A percentile compares a stretch with the other conserved stretches of the same genome.
Conservation (phyloP, 176 grass and related monocot species). For the Cocos nucifera region DNA sequence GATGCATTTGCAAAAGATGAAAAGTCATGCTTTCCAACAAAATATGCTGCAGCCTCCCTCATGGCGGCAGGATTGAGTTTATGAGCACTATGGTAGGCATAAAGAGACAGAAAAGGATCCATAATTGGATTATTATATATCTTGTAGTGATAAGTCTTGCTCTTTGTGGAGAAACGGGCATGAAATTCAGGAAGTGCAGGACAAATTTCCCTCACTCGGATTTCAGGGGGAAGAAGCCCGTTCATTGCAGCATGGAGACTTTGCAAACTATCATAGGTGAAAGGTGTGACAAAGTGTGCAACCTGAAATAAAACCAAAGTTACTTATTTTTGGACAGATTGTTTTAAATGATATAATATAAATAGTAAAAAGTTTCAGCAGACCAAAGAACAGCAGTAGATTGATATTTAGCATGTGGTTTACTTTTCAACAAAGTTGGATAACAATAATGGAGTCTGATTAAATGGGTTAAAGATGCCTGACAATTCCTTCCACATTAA, state of each 20-base stretch:
- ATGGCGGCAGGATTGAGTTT: constrained; percentile 67
- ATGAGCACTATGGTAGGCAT: constrained; percentile 68
- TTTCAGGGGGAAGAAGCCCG: constrained; percentile 76
- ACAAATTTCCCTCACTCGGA: constrained; percentile 85
- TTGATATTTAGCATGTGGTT: too few relatives aligned
- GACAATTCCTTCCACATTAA: too few relatives aligned
- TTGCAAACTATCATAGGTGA: constrained; percentile 57
- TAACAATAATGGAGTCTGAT: too few relatives aligned
- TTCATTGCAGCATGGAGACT: constrained; percentile 71
- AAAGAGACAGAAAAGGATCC: constrained; percentile 66
- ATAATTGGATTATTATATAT: constrained; percentile 82
- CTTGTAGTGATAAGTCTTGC: constrained; percentile 92
- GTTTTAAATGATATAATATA: too few relatives aligned
- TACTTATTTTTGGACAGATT: too few relatives aligned
- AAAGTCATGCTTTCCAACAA: constrained; percentile 83
- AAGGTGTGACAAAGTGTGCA: constrained; percentile 80
- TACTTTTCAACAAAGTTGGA: too few relatives aligned
- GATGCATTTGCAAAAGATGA: constrained; percentile 79
- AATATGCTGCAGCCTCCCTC: constrained; percentile 70
- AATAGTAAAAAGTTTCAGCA: too few relatives aligned
- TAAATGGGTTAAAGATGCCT: too few relatives aligned
- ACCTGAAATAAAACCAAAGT: constrained; percentile 36
- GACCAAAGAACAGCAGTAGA: too few relatives aligned
- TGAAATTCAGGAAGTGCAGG: constrained; percentile 61
- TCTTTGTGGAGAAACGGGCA: constrained; percentile 72